These are phyloP conservation scores for Oryza meyeriana DNA, from an alignment of 176 grass and related monocot species.

Conservation along the genomic window DNA sequence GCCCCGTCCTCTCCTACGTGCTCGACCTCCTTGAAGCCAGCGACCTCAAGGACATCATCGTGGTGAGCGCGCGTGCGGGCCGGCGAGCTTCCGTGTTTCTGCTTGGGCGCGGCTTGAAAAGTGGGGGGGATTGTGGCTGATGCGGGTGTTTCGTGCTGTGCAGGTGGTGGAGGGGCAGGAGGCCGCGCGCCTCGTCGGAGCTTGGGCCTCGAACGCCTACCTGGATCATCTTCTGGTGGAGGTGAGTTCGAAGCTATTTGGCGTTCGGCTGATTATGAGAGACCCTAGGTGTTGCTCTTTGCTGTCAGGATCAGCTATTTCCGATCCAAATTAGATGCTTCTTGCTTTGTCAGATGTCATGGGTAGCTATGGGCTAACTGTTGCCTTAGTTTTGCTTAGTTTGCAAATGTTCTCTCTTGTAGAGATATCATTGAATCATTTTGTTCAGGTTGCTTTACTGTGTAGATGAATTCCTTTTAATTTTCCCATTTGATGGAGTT, in stretches of 20 bases:
- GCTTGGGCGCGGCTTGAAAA: not conserved
- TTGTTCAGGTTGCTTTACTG: not conserved
- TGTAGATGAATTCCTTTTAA: not conserved
- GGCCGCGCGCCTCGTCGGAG: conserved; percentile 51
- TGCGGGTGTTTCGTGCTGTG: conserved; percentile 13
- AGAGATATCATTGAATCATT: not conserved
- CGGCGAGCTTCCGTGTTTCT: conserved; percentile 9
- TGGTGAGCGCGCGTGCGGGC: conserved; percentile 40
- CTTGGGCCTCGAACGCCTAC: conserved; percentile 77
- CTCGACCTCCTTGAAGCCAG: conserved; percentile 86
- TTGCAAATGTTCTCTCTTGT: not conserved
- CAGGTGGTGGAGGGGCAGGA: conserved; percentile 93
- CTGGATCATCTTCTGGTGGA: conserved; percentile 75
- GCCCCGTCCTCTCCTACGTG: conserved; percentile 80
- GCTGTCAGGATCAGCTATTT: not conserved
- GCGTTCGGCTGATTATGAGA: not conserved
- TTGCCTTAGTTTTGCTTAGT: not conserved
- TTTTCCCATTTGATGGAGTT: not conserved
- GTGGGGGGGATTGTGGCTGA: conserved; percentile 11
- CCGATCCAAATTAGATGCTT: not conserved
- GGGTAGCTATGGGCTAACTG: not conserved
- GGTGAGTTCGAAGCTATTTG: conserved; percentile 37
- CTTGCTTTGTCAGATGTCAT: not conserved
- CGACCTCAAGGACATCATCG: conserved; percentile 87
- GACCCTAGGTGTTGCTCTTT: not conserved